Evolutionary conservation across 2,329 filamentous ascomycete genomes (phyloP).

Genomic region (Aureobasidium sp.): DNA sequence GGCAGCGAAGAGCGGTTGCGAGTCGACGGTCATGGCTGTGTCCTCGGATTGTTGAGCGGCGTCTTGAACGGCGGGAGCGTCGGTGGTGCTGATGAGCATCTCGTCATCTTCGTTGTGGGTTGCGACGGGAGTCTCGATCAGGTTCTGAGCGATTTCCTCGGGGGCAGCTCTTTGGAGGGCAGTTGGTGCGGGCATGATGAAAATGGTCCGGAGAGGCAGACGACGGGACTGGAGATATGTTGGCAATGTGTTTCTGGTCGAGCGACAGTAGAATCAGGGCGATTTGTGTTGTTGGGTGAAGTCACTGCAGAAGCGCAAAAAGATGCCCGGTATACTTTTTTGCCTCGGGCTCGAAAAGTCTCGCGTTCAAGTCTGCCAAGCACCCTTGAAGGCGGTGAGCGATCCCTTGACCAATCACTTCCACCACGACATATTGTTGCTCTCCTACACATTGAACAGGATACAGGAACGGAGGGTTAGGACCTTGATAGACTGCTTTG

Average conservation of each 20-base stretch:
- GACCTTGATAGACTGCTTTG: too few species aligned
- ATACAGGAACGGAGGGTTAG: too few species aligned
- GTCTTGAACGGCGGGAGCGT: slow-evolving; percentile 5
- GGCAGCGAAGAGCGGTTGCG: slow-evolving; percentile 38
- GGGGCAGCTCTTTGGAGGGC: slow-evolving; percentile 57
- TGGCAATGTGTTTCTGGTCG: too few species aligned
- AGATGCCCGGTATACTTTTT: background rate
- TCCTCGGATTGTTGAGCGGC: slow-evolving; percentile 18
- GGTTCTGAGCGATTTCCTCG: slow-evolving; percentile 44
- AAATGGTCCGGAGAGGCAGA: background rate
- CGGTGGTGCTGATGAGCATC: slow-evolving; percentile 19
- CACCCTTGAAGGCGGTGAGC: background rate
- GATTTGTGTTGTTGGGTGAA: background rate
- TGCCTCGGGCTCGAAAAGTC: background rate
- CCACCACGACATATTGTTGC: too few species aligned
- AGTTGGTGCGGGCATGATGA: slow-evolving; percentile 77
- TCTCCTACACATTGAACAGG: too few species aligned
- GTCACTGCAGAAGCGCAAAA: background rate
- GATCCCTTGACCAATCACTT: too few species aligned
- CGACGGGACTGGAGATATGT: background rate
- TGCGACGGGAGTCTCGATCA: slow-evolving; percentile 18
- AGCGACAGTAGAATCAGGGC: background rate
- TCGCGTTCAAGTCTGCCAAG: too few species aligned
- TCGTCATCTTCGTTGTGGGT: slow-evolving; percentile 21
- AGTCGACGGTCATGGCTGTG: slow-evolving; percentile 39